Base-by-base conservation (phyloP, 2,329 filamentous ascomycete species). In the Monascus ruber region DNA sequence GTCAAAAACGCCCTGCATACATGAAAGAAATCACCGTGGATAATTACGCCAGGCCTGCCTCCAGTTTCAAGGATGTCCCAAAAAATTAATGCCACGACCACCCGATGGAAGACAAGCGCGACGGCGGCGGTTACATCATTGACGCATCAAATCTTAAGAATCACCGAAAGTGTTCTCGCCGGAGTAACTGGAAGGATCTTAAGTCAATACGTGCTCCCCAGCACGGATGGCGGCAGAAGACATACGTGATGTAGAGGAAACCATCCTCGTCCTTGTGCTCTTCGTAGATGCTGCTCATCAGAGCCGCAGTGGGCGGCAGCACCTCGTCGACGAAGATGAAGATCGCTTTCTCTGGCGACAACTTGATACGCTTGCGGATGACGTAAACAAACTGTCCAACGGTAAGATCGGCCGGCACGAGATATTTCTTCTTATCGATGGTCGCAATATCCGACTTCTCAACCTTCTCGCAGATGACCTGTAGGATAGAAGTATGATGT, bases 351-450 rank as follows among this genome's bases (percentile, higher is more conserved):
- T 98, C 91, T 27, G 91, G 91, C 40, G 87, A 94, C 53, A 98
- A 78, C 85, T 98, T 98, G 73, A 98, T 98, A 61, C 91, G 84
- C 79, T 98, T 98, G 66, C 91, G 87, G 70, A 98, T 98, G 50
- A 98, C 91, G 69, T 98, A 98, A 71, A 98, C 91, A 64, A 98
- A 95, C 81, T 98, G 91, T 57, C 91, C 91, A 48, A 98, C 91
- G 47, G 91, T 98, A 61, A 98, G 79, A 63, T 98, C 91, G 54
- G 91, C 87, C 9, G 91, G 91, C 26, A 98, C 91, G 36, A 98
- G 78, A 62, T 98, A 98, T 74, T 98, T 98, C 81, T 98, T 98
- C 82, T 98, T 98, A 72, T 98, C 91, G 76, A 98, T 98, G 52
- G 91, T 96, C 44, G 91, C 91, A 56, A 98, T 98, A 64, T 98